phyloP scores from a whole-genome alignment of 176 grass and related monocot genomes.

The Aechmea fasciata region DNA sequence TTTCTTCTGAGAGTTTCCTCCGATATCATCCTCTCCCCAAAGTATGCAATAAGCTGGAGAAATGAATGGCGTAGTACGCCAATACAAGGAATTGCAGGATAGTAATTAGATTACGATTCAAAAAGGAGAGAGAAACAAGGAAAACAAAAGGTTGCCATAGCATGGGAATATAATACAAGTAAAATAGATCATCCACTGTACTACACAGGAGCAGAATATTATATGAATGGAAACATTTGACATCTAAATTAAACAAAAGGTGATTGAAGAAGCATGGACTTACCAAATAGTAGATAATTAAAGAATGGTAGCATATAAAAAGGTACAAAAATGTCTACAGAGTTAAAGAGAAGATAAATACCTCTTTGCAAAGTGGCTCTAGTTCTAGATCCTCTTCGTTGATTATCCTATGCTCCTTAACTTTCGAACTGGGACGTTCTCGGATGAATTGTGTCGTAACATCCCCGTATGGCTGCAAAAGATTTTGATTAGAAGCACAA shows the following conservation, averaged over 20 bases:
- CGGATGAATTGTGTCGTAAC: background rate
- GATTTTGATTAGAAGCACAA: constrained; percentile 10
- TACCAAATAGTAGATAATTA: background rate
- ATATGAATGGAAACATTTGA: too few relatives aligned
- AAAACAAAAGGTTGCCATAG: constrained; percentile 8
- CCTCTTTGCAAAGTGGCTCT: constrained; percentile 63
- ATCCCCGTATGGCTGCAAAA: constrained; percentile 29
- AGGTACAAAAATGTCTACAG: background rate
- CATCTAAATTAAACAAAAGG: too few relatives aligned
- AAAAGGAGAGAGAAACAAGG: constrained; percentile 7
- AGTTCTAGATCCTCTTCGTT: constrained; percentile 50
- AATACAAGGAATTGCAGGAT: constrained; percentile 10
- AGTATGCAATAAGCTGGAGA: constrained; percentile 76
- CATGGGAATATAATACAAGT: background rate
- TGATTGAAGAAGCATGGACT: background rate
- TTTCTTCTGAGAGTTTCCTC: constrained; percentile 63
- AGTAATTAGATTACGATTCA: constrained; percentile 3
- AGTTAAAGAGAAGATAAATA: constrained; percentile 14
- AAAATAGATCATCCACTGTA: background rate
- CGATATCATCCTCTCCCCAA: constrained; percentile 63
- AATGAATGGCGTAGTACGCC: constrained; percentile 23
- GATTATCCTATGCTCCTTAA: constrained; percentile 46
- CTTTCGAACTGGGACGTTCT: constrained; percentile 8
- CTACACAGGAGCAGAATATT: too few relatives aligned
- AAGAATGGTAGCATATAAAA: background rate